Conservation (phyloP, 2,329 filamentous ascomycete species). For the Aspergillus nomiae region DNA sequence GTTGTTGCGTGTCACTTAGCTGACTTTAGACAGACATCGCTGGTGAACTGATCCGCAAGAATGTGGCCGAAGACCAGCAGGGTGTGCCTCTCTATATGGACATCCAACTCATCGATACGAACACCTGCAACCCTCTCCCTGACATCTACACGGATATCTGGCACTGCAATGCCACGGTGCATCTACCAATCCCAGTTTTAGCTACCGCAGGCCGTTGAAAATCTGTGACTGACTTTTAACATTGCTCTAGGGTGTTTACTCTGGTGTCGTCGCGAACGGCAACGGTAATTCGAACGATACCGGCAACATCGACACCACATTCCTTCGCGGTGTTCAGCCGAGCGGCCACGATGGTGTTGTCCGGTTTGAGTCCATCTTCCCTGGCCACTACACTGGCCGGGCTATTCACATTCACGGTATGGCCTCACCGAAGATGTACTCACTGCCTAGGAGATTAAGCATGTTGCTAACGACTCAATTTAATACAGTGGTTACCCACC, state of each 20-base stretch:
- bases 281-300: conserved; percentile 42
- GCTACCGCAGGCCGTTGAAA: background rate
- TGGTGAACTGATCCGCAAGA: conserved; percentile 41
- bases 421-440: background rate
- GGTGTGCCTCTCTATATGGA: conserved; percentile 45
- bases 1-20: background rate
- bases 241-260: conserved; percentile 39
- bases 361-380: conserved; percentile 47
- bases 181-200: background rate
- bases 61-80: conserved; percentile 36
- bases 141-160: conserved; percentile 43
- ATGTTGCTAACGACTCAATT: background rate
- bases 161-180: conserved; percentile 44
- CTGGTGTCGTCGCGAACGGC: conserved; percentile 36
- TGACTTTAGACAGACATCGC: conserved; percentile 30
- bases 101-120: conserved; percentile 44
- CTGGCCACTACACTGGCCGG: conserved; percentile 49
- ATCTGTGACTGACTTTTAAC: background rate
- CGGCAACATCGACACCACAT: conserved; percentile 45
- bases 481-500: conserved; percentile 28
- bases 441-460: background rate
- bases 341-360: conserved; percentile 46
- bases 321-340: conserved; percentile 49
- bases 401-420: conserved; percentile 39
- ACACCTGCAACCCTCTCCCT: conserved; percentile 44